Evolutionary conservation across 2,329 filamentous ascomycete genomes (phyloP).

Genomic region (Exophiala sp.): DNA sequence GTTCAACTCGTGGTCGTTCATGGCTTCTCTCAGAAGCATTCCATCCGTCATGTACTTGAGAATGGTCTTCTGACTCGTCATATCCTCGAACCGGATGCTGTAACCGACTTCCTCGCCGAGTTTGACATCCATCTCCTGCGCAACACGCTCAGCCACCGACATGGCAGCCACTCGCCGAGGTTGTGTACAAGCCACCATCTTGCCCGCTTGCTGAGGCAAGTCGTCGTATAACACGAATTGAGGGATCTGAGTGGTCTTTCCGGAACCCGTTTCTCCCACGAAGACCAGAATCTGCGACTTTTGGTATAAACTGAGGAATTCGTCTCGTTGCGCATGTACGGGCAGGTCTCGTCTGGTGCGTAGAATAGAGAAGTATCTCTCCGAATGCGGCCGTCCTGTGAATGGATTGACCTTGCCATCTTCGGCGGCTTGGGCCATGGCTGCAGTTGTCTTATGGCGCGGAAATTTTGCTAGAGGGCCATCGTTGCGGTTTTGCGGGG

Average conservation of each 20-base stretch:
- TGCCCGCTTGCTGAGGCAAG: slow-evolving; percentile 74
- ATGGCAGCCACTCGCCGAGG: slow-evolving; percentile 96
- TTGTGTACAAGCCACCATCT: slow-evolving; percentile 95
- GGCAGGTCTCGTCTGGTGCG: slow-evolving; percentile 77
- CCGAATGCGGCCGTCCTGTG: slow-evolving; percentile 68
- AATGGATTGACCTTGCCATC: slow-evolving; percentile 80
- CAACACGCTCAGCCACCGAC: slow-evolving; percentile 97
- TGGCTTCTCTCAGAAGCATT: slow-evolving; percentile 93
- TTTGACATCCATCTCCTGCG: slow-evolving; percentile 89
- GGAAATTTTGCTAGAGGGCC: slow-evolving; percentile 61
- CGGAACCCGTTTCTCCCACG: slow-evolving; percentile 97
- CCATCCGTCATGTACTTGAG: slow-evolving; percentile 99
- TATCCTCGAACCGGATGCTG: slow-evolving; percentile 97
- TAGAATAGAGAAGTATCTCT: slow-evolving; percentile 84
- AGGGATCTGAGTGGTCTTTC: slow-evolving; percentile 98
- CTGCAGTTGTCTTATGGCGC: slow-evolving; percentile 73
- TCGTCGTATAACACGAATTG: slow-evolving; percentile 98
- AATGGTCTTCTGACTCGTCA: slow-evolving; percentile 78
- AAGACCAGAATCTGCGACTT: slow-evolving; percentile 94
- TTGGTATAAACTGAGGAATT: slow-evolving; percentile 91
- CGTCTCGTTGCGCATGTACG: slow-evolving; percentile 85
- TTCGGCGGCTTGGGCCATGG: slow-evolving; percentile 67
- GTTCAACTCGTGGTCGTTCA: slow-evolving; percentile 86
- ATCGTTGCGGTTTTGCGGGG: slow-evolving; percentile 34
- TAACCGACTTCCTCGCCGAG: slow-evolving; percentile 95